Percentiles rank a stretch among this genome's conserved stretches.
Evolutionary conservation across 1,284 basidiomycete species (phyloP).

Genomic region (Lignosus rhinocerotis): DNA sequence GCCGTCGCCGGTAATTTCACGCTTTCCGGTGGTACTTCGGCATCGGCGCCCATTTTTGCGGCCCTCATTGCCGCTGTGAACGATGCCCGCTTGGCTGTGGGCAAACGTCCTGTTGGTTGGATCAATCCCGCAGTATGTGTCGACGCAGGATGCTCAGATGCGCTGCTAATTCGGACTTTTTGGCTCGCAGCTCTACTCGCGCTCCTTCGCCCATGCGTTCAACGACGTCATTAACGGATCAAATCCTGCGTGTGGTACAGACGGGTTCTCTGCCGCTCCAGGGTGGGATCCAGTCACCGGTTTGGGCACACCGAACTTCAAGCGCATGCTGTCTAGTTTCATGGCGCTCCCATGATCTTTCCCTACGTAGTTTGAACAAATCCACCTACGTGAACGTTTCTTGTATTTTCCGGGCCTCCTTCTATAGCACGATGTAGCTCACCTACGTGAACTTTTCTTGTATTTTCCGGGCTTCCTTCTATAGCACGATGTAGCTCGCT

Average conservation of each 20-base stretch:
- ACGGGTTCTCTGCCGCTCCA: conserved; percentile 23
- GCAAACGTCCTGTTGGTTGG: conserved; percentile 52
- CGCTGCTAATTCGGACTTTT: neutral
- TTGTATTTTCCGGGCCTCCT: too few species aligned
- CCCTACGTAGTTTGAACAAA: too few species aligned
- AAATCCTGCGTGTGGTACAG: conserved; percentile 28
- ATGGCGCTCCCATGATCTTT: conserved; percentile 8
- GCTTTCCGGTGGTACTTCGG: conserved; percentile 21
- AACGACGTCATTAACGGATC: conserved; percentile 42
- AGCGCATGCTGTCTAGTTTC: conserved; percentile 4
- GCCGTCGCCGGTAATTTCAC: neutral
- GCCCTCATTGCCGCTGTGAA: conserved; percentile 55
- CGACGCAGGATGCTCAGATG: conserved; percentile 17
- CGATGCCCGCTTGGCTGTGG: conserved; percentile 48
- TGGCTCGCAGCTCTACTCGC: conserved; percentile 31
- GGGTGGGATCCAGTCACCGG: conserved; percentile 43
- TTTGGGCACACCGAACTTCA: conserved; percentile 32
- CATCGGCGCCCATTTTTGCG: conserved; percentile 33
- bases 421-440: too few species aligned
- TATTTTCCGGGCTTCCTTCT: too few species aligned
- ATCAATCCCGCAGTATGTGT: conserved; percentile 49
- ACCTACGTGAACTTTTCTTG: too few species aligned
- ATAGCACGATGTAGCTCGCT: too few species aligned
- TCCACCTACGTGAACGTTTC: too few species aligned
- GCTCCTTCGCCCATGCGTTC: conserved; percentile 32